These are phyloP conservation scores for Arabidopsis hybrid DNA, from an alignment of 441 rosid species.

Conservation along the genomic window DNA sequence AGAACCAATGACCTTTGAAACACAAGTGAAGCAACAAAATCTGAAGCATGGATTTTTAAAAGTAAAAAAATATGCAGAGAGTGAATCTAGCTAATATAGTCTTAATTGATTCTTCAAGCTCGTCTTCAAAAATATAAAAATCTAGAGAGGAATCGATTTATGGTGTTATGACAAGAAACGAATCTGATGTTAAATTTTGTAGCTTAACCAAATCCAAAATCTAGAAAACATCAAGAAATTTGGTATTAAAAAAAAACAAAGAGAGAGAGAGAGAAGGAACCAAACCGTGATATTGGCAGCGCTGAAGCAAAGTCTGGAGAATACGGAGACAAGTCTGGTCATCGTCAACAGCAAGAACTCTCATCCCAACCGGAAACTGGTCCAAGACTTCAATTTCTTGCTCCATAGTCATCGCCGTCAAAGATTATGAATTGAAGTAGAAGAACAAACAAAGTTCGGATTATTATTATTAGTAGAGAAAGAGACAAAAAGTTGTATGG, in stretches of 20 bases:
- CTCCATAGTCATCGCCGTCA: slow-evolving; percentile 61
- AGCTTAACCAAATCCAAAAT: slow-evolving; percentile 16
- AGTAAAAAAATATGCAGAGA: slow-evolving; percentile 11
- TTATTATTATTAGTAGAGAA: not conserved
- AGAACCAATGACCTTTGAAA: slow-evolving; percentile 7
- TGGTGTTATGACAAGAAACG: slow-evolving; percentile 1
- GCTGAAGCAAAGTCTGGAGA: slow-evolving; percentile 73
- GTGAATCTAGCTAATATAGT: slow-evolving; percentile 31
- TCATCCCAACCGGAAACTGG: slow-evolving; percentile 84
- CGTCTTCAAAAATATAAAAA: not conserved
- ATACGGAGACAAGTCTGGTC: slow-evolving; percentile 81
- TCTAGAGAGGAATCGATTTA: not conserved
- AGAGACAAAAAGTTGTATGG: slow-evolving; percentile 15
- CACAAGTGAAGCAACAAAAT: slow-evolving; percentile 8
- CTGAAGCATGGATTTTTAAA: not conserved
- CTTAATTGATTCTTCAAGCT: slow-evolving; percentile 1
- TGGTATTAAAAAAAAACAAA: not conserved
- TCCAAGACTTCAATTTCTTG: slow-evolving; percentile 52
- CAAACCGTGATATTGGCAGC: slow-evolving; percentile 88
- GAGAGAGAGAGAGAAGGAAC: slow-evolving; percentile 44
- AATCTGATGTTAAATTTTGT: slow-evolving; percentile 29
- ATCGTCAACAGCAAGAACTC: slow-evolving; percentile 97
- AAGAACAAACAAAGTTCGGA: not conserved
- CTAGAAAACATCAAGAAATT: not conserved
- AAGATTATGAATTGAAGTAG: not conserved